These are phyloP conservation scores for Diplodia mutila DNA, from an alignment of 2,329 filamentous ascomycete genomes.

Conservation along the genomic window DNA sequence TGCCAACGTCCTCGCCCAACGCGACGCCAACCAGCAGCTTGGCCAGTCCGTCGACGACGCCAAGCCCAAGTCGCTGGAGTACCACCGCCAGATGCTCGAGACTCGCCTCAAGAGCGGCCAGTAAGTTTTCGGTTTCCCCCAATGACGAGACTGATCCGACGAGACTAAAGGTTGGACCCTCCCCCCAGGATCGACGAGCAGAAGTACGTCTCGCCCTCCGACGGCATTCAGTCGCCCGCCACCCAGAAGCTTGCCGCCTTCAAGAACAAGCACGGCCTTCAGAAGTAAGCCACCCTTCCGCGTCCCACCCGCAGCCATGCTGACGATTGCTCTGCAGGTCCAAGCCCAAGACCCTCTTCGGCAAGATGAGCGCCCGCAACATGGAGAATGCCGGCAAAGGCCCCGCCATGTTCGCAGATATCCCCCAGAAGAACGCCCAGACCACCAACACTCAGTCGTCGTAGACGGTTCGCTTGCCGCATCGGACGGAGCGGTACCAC, in stretches of 20 bases:
- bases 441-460: neutral
- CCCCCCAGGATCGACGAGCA: conserved; percentile 21
- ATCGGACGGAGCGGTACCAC: too few relatives aligned
- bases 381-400: conserved; percentile 36
- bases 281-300: conserved; percentile 55
- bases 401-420: conserved; percentile 42
- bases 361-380: conserved; percentile 47
- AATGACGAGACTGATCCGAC: conserved; percentile 18
- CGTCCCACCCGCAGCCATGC: neutral
- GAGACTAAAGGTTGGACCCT: conserved; percentile 18
- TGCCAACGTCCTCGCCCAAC: conserved; percentile 63
- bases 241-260: conserved; percentile 80
- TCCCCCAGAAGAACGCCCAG: conserved; percentile 28
- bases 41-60: conserved; percentile 36
- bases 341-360: conserved; percentile 48
- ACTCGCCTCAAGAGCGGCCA: conserved; percentile 69
- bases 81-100: conserved; percentile 75
- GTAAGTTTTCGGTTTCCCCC: conserved; percentile 51
- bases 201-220: conserved; percentile 79
- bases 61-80: conserved; percentile 63
- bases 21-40: conserved; percentile 64
- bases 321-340: conserved; percentile 31
- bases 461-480: neutral
- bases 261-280: conserved; percentile 78
- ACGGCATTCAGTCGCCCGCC: conserved; percentile 86